phyloP scores from a whole-genome alignment of 2,329 filamentous ascomycete genomes.

The Cercospora sp. region DNA sequence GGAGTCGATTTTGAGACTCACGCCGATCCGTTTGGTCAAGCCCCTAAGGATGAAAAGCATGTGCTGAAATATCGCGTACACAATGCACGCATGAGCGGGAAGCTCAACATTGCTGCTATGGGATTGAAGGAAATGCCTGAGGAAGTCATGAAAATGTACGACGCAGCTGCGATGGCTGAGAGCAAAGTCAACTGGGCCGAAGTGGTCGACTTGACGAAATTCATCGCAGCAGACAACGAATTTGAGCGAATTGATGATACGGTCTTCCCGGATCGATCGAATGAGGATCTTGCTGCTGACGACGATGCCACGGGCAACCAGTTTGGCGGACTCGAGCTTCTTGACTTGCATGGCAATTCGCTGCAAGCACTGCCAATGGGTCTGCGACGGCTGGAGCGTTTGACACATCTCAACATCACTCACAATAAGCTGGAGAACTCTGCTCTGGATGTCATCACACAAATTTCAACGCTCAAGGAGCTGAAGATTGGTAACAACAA shows the following conservation, averaged over 20 bases:
- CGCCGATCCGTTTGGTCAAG: slow-evolving; percentile 71
- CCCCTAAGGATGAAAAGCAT: slow-evolving; percentile 61
- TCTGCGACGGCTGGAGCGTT: slow-evolving; percentile 67
- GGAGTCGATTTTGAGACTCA: slow-evolving; percentile 60
- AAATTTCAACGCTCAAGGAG: slow-evolving; percentile 72
- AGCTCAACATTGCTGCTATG: slow-evolving; percentile 85
- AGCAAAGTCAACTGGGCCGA: slow-evolving; percentile 80
- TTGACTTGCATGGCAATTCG: slow-evolving; percentile 85
- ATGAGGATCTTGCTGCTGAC: slow-evolving; percentile 59
- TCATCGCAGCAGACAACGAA: slow-evolving; percentile 89
- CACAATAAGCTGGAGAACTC: slow-evolving; percentile 77
- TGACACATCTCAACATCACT: slow-evolving; percentile 76
- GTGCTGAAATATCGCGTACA: slow-evolving; percentile 72
- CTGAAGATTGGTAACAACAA: slow-evolving; percentile 79
- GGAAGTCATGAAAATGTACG: slow-evolving; percentile 89
- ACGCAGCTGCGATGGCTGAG: slow-evolving; percentile 66
- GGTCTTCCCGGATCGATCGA: slow-evolving; percentile 72
- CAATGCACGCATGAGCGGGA: slow-evolving; percentile 72
- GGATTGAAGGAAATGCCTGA: slow-evolving; percentile 74
- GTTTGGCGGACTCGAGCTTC: slow-evolving; percentile 75
- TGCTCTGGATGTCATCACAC: slow-evolving; percentile 69
- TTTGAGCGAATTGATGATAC: slow-evolving; percentile 70
- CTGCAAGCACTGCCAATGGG: slow-evolving; percentile 73
- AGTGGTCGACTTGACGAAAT: slow-evolving; percentile 79
- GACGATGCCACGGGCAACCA: slow-evolving; percentile 70